phyloP scores from a whole-genome alignment of 805 yeast species.

The Starmerella khaoyaiensis region DNA sequence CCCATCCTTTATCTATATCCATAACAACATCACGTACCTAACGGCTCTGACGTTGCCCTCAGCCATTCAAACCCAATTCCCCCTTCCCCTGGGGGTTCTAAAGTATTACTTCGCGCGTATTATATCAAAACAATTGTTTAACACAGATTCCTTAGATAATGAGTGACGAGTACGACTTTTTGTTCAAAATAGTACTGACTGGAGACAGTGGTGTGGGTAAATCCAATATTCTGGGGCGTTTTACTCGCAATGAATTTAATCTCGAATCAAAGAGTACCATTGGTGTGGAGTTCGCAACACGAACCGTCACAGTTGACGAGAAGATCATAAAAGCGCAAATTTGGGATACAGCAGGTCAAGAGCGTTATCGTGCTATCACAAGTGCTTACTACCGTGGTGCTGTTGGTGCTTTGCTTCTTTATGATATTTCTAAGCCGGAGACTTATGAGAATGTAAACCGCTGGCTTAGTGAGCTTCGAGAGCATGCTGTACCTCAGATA shows the following conservation, averaged over 20 bases:
- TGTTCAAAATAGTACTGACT: conserved; percentile 83
- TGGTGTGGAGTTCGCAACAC: conserved; percentile 96
- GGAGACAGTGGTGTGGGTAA: conserved; percentile 98
- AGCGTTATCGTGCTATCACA: conserved; percentile 94
- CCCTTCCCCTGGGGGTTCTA: too few species aligned
- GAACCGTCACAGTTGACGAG: conserved; percentile 88
- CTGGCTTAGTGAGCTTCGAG: conserved; percentile 90
- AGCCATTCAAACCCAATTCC: not conserved
- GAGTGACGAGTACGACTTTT: conserved; percentile 76
- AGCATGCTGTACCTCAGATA: conserved; percentile 92
- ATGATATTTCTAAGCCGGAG: conserved; percentile 91
- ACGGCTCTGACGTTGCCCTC: not conserved
- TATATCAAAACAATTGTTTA: too few species aligned
- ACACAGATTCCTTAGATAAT: too few species aligned
- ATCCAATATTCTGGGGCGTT: conserved; percentile 82
- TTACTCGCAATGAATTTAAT: conserved; percentile 91
- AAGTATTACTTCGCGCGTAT: too few species aligned
- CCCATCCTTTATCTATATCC: too few species aligned
- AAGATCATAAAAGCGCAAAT: conserved; percentile 93
- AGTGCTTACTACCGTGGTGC: conserved; percentile 97
- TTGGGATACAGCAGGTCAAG: conserved; percentile 99
- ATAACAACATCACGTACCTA: too few species aligned
- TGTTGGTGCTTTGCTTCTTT: conserved; percentile 90
- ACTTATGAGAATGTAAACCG: conserved; percentile 76
- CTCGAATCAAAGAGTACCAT: conserved; percentile 88